Percentiles rank a stretch among this genome's conserved stretches.
Evolutionary conservation across 2,329 filamentous ascomycete species (phyloP).

Genomic region (Dryadomyces quercus-mongolicae): DNA sequence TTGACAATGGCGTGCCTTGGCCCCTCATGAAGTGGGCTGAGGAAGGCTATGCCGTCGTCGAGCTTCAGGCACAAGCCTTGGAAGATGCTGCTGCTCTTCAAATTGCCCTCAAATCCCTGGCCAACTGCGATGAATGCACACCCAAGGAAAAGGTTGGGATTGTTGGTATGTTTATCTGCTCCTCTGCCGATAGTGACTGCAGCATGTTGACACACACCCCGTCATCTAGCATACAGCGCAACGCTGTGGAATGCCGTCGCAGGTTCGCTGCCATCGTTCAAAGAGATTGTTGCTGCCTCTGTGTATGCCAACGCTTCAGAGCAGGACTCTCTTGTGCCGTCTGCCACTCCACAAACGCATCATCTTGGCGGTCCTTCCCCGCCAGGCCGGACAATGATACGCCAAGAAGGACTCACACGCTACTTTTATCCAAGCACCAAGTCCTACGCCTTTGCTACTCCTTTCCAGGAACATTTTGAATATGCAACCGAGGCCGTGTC

Average conservation of each 20-base stretch:
- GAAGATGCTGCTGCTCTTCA: conserved; percentile 21
- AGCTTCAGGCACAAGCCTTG: conserved; percentile 27
- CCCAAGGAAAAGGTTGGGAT: conserved; percentile 25
- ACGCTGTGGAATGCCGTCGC: conserved; percentile 13
- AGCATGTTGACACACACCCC: not conserved
- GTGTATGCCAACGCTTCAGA: conserved; percentile 10
- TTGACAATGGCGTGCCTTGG: conserved; percentile 5
- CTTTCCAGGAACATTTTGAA: conserved; percentile 5
- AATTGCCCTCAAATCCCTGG: conserved; percentile 9
- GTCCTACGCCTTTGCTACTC: conserved; percentile 4
- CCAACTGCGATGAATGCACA: conserved; percentile 18
- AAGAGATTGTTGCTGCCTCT: conserved; percentile 8
- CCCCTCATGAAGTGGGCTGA: conserved; percentile 58
- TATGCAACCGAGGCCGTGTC: conserved; percentile 38
- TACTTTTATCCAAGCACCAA: conserved; percentile 2
- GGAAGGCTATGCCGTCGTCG: conserved; percentile 52
- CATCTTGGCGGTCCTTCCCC: conserved; percentile 2
- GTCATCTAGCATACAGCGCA: conserved; percentile 10
- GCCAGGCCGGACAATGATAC: not conserved
- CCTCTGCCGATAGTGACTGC: not conserved
- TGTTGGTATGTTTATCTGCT: conserved; percentile 16
- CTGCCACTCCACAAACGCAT: not conserved
- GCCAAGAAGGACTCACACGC: not conserved
- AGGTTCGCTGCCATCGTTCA: not conserved
- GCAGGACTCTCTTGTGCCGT: not conserved